Percentiles rank a stretch among this genome's conserved stretches.
These are phyloP conservation scores for Euphorbia schlechtendalii DNA, from an alignment of 441 rosid genomes.

Conservation along the genomic window DNA sequence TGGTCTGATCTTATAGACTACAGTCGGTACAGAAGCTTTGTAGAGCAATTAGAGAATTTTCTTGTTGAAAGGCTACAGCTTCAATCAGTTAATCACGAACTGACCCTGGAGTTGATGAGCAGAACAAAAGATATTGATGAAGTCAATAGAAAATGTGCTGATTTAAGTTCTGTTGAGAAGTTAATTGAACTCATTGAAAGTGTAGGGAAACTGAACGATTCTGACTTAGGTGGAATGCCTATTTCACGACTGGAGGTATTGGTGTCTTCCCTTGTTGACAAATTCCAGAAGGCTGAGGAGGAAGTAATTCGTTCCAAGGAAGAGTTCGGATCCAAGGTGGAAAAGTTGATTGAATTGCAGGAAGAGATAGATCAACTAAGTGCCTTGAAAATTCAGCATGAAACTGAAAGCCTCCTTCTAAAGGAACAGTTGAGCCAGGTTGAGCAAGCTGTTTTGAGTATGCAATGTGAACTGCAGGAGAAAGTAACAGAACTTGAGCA, in stretches of 20 bases:
- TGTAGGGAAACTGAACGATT: slow-evolving; percentile 48
- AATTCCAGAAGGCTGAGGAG: slow-evolving; percentile 30
- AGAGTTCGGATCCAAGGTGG: slow-evolving; percentile 44
- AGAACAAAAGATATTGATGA: slow-evolving; percentile 54
- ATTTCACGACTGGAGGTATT: slow-evolving; percentile 50
- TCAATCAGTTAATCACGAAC: slow-evolving; percentile 47
- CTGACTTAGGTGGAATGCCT: slow-evolving; percentile 37
- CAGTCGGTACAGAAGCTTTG: slow-evolving; percentile 35
- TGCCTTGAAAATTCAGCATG: slow-evolving; percentile 56
- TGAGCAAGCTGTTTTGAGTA: slow-evolving; percentile 50
- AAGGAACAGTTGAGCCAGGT: slow-evolving; percentile 49
- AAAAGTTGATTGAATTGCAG: slow-evolving; percentile 45
- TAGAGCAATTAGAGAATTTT: slow-evolving; percentile 48
- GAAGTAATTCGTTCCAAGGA: slow-evolving; percentile 36
- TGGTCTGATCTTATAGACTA: slow-evolving; percentile 41
- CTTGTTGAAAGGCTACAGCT: slow-evolving; percentile 59
- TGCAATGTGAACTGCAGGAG: slow-evolving; percentile 50
- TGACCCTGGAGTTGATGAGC: slow-evolving; percentile 49
- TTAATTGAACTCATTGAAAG: slow-evolving; percentile 53
- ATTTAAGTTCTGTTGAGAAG: slow-evolving; percentile 46
- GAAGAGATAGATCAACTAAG: slow-evolving; percentile 42
- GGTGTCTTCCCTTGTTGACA: slow-evolving; percentile 53
- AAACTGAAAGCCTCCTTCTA: slow-evolving; percentile 51
- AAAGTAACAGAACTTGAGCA: slow-evolving; percentile 71
- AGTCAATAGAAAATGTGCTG: slow-evolving; percentile 41